Evolutionary conservation across 352 stramenopile genomes (phyloP).

Genomic region (Phytopythium vexans): DNA sequence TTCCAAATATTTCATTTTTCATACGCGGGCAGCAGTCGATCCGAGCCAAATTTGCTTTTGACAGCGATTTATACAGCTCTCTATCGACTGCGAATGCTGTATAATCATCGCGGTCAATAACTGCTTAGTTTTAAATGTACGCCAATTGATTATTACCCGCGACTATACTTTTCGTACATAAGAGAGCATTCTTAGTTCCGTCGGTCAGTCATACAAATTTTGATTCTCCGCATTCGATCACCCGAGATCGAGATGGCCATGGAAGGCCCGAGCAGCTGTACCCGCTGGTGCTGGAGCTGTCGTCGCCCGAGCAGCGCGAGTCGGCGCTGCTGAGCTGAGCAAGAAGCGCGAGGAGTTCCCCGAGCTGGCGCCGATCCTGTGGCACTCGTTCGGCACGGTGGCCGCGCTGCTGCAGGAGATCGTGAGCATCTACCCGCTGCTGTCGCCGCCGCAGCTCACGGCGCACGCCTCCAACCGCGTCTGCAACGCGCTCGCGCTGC

Average conservation of each 20-base stretch:
- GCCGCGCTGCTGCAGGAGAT: conserved; percentile 98
- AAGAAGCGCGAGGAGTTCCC: conserved; percentile 98
- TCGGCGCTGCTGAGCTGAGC: conserved; percentile 96
- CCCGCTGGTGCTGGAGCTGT: conserved; percentile 92
- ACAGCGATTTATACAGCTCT: too few relatives aligned
- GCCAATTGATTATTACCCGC: too few relatives aligned
- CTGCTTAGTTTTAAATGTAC: too few relatives aligned
- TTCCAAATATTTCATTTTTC: too few relatives aligned
- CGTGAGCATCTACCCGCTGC: conserved; percentile 97
- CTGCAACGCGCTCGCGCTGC: conserved; percentile 97
- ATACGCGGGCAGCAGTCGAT: too few relatives aligned
- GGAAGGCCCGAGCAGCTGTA: conserved; percentile 78
- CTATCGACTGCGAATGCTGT: too few relatives aligned
- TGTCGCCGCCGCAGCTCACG: conserved; percentile 96
- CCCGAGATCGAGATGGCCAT: conserved; percentile 10
- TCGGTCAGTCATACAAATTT: too few relatives aligned
- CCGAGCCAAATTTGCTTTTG: too few relatives aligned
- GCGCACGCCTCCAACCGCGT: conserved; percentile 97
- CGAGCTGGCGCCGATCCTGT: conserved; percentile 97
- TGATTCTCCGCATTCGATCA: neutral
- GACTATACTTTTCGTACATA: too few relatives aligned
- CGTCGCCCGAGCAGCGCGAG: conserved; percentile 93
- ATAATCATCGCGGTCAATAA: too few relatives aligned
- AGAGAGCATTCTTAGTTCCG: too few relatives aligned
- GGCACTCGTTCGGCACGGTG: conserved; percentile 97